Evolutionary conservation across 2,329 filamentous ascomycete species (phyloP), one percentile per base, ranked within the genome.

Genomic region (Davidsoniella virescens): DNA sequence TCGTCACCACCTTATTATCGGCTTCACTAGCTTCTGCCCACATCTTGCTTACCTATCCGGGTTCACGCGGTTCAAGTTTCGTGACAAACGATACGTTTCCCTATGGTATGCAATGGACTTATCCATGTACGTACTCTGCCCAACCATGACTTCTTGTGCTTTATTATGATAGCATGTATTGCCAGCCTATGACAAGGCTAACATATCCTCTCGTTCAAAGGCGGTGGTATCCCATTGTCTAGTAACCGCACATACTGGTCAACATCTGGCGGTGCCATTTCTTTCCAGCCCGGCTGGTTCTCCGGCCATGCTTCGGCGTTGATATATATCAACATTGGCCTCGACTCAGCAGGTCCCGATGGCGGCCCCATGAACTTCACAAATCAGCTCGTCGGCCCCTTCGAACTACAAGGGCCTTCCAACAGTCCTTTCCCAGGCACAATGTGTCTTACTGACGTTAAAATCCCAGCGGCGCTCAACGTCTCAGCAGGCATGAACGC

Each of bases 281-380:
- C 82, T 17, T 69, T 92, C 55, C 85, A 93, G 60, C 87, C 87
- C 0, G 87, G 86, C 57, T 93, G 86, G 87, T 92, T 92, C 67
- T 76, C 78, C 51, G 87, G 87, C 52, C 87, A 93, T 61, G 64
- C 72, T 20, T 79, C 77, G 5, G 85, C 84, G 6, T 74, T 85
- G 57, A 73, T 92, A 60, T 92, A 90, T 65, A 70, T 94, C 65
- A 93, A 93, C 66, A 70, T 93, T 52, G 87, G 87, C 54, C 74
- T 84, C 55, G 83, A 82, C 51, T 83, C 72, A 12, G 67, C 68
- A 17, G 71, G 69, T 0, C 71, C 72, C 12, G 68, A 70, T 47
- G 53, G 53, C 17, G 55, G 55, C 9, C 55, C 55, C 10, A 47
- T 52, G 51, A 55, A 55, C 38, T 60, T 59, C 40, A 87, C 83